Percentiles rank a stretch among this genome's conserved stretches.
Evolutionary conservation across 805 yeast species (phyloP).

Genomic region (Cyberlindnera nakhonratchasimensis): DNA sequence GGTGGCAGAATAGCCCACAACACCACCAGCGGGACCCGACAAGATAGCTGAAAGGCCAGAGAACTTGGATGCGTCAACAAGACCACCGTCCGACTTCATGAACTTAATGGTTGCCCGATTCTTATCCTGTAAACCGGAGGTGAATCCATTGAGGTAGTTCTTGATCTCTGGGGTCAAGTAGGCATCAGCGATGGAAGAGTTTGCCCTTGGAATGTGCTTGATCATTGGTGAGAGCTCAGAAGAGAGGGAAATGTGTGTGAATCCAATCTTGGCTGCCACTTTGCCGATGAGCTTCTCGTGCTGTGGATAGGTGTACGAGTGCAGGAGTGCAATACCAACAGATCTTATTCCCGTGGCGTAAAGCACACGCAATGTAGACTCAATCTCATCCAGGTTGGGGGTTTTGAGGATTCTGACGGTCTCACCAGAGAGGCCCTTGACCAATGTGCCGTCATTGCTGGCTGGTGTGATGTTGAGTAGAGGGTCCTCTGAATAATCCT

Average conservation of each 20-base stretch:
- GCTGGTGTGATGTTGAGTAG: slow-evolving; percentile 25
- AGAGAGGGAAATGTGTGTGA: slow-evolving; percentile 64
- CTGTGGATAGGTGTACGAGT: slow-evolving; percentile 67
- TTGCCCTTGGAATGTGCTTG: slow-evolving; percentile 69
- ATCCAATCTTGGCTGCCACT: slow-evolving; percentile 64
- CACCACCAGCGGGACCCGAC: slow-evolving; percentile 98
- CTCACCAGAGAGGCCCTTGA: slow-evolving; percentile 66
- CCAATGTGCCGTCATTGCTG: slow-evolving; percentile 30
- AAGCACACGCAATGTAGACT: slow-evolving; percentile 39
- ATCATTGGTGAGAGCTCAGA: slow-evolving; percentile 75
- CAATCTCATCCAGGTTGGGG: slow-evolving; percentile 46
- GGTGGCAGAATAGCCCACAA: slow-evolving; percentile 87
- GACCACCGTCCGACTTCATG: slow-evolving; percentile 97
- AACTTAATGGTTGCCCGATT: slow-evolving; percentile 55
- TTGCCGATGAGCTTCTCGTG: slow-evolving; percentile 62
- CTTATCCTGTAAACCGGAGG: slow-evolving; percentile 54
- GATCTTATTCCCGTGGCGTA: slow-evolving; percentile 60
- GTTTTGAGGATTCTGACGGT: slow-evolving; percentile 51
- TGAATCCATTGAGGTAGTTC: slow-evolving; percentile 58
- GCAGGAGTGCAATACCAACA: slow-evolving; percentile 67
- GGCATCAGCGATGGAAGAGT: slow-evolving; percentile 78
- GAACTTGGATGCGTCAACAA: slow-evolving; percentile 77
- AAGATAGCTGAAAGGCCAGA: slow-evolving; percentile 86
- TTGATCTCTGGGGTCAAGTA: slow-evolving; percentile 77
- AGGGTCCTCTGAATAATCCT: slow-evolving; percentile 76